Percentiles rank a stretch among this genome's conserved stretches.
Evolutionary conservation across 257 asterid species (phyloP).

Genomic region (Coffea eugenioides): DNA sequence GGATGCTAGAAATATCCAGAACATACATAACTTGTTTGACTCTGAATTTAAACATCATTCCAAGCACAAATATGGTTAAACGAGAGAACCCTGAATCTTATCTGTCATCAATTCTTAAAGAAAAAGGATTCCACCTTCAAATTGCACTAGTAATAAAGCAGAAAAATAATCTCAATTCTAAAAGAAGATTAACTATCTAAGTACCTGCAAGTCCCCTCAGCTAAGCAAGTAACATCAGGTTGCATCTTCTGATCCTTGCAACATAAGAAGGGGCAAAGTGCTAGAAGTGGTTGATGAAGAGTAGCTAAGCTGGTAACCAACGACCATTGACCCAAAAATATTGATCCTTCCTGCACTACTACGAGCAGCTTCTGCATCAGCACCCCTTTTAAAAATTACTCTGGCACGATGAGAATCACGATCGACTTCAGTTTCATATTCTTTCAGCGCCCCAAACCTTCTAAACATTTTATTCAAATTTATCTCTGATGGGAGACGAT

Average conservation of each 20-base stretch:
- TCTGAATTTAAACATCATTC: neutral
- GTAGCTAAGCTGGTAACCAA: constrained; percentile 75
- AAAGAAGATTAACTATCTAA: constrained; percentile 2
- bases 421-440: constrained; percentile 83
- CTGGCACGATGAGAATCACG: constrained; percentile 71
- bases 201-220: constrained; percentile 32
- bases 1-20: neutral
- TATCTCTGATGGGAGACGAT: constrained; percentile 64
- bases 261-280: constrained; percentile 43
- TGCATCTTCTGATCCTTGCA: constrained; percentile 47
- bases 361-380: constrained; percentile 93
- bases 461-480: constrained; percentile 78
- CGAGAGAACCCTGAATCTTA: neutral
- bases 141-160: neutral
- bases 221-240: constrained; percentile 35
- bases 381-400: constrained; percentile 78
- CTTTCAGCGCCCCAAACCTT: constrained; percentile 90
- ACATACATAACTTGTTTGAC: neutral
- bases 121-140: neutral
- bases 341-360: constrained; percentile 69
- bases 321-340: constrained; percentile 73
- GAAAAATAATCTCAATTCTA: neutral
- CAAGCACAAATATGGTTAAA: neutral
- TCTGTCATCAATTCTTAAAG: neutral
- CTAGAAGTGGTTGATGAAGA: constrained; percentile 58